Evolutionary conservation across 2,329 filamentous ascomycete genomes (phyloP), one percentile per base, ranked within the genome.

Genomic region (Colletotrichum endophyticum): DNA sequence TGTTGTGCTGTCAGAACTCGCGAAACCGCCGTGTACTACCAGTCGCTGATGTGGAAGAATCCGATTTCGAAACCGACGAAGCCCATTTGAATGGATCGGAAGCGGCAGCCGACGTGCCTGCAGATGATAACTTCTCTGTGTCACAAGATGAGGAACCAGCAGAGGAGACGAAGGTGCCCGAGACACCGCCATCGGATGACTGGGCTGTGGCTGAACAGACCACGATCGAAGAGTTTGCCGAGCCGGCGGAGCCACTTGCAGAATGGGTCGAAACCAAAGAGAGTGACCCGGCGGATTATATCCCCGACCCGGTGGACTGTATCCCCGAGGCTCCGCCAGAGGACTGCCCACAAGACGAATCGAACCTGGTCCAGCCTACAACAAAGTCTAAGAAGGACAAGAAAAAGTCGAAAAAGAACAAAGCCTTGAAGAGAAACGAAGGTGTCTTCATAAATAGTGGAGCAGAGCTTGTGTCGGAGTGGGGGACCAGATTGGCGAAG

Each of bases 111-210:
- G 39, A 11, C 5, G 19, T 49, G 39, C 9, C 39, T 49, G 39
- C 19, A 0, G 39, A 49, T 0, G 39, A n/a, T 49, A 19, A 49
- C 16, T n/a, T n/a, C 0, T n/a, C 0, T n/a, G 19, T 0, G 39
- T n/a, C 39, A 19, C 39, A 49, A 12, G 39, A 0, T 49, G 44
- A 49, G 44, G 11, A n/a, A 13, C n/a, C 0, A 22, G n/a, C 11
- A 3, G 44, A 49, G 44, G n/a, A 49, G 44, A 22, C n/a, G 6
- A 12, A 12, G 5, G n/a, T 49, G 44, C 8, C 11, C n/a, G 44
- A 49, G 44, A 49, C 44, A 49, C 44, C n/a, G 0, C n/a, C 44
- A 0, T 49, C 9, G 0, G 44, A 49, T 49, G 44, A 49, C 0
- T 49, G 44, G 19, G 62, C 70, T 36, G 25, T 49, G 16, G 13